Percentiles rank a stretch among this genome's conserved stretches.
Evolutionary conservation across 140 eudicot species (phyloP).

Genomic region (Stevia rebaudiana): DNA sequence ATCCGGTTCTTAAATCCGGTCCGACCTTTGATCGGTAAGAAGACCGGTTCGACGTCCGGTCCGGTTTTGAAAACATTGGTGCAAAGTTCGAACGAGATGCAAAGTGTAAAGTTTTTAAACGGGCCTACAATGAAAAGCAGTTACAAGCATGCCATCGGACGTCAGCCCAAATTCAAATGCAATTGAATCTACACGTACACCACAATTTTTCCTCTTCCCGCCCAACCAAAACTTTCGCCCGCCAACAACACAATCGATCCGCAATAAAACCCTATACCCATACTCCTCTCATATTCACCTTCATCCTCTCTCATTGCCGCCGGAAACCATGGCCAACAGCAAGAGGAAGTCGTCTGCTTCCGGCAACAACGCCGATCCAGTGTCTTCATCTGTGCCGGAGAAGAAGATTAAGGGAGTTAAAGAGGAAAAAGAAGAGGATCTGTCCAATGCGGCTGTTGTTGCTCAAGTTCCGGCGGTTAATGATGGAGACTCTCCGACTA

Average conservation of each 20-base stretch:
- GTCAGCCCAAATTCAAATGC: not conserved
- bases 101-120: too few relatives aligned
- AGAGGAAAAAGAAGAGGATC: conserved; percentile 2
- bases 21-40: too few relatives aligned
- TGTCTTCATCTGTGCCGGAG: not conserved
- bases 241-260: not conserved
- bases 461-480: not conserved
- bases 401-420: conserved; percentile 8
- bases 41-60: too few relatives aligned
- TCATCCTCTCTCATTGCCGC: not conserved
- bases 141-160: not conserved
- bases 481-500: not conserved
- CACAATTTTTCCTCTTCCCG: not conserved
- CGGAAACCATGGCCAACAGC: conserved; percentile 19
- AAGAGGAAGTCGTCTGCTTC: conserved; percentile 11
- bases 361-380: not conserved
- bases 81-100: too few relatives aligned
- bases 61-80: not conserved
- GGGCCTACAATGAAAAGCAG: not conserved
- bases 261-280: not conserved
- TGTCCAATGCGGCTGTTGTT: not conserved
- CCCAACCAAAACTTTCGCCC: not conserved
- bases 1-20: too few relatives aligned
- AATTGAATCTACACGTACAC: not conserved
- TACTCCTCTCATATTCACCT: not conserved